phyloP scores from a whole-genome alignment of 495 filamentous ascomycete genomes.

The Astrocystis sublimbata region DNA sequence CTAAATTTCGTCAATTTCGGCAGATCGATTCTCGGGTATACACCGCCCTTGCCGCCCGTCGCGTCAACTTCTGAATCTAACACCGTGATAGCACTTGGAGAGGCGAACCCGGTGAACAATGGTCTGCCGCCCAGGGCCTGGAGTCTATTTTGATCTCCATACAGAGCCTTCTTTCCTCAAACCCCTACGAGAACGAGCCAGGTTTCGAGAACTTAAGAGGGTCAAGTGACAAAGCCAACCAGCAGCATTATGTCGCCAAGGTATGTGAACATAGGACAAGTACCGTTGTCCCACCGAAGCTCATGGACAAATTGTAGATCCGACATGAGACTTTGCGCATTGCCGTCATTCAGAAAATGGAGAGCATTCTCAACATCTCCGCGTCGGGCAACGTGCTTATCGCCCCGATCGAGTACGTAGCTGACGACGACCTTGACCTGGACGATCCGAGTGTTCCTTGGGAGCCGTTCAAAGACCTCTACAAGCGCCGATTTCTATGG shows the following conservation, averaged over 20 bases:
- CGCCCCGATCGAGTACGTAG: constrained; percentile 45
- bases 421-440: constrained; percentile 43
- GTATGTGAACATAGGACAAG: constrained; percentile 47
- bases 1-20: constrained; percentile 18
- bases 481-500: constrained; percentile 93
- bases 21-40: constrained; percentile 90
- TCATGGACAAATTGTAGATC: constrained; percentile 58
- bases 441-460: constrained; percentile 56
- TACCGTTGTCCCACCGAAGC: neutral
- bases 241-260: constrained; percentile 83
- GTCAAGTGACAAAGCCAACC: constrained; percentile 68
- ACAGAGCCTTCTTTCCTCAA: constrained; percentile 89
- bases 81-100: constrained; percentile 78
- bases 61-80: constrained; percentile 26
- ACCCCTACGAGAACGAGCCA: constrained; percentile 96
- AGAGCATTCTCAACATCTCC: constrained; percentile 70
- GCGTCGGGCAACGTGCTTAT: constrained; percentile 35
- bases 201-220: constrained; percentile 79
- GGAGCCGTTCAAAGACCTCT: constrained; percentile 84
- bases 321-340: constrained; percentile 87
- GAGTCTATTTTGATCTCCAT: constrained; percentile 95
- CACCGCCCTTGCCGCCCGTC: neutral
- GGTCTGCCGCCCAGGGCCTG: constrained; percentile 92
- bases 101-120: constrained; percentile 85
- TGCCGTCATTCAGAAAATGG: constrained; percentile 81